phyloP scores from a whole-genome alignment of 768 basidiomycete genomes.

The Xanthoconium purpureum region DNA sequence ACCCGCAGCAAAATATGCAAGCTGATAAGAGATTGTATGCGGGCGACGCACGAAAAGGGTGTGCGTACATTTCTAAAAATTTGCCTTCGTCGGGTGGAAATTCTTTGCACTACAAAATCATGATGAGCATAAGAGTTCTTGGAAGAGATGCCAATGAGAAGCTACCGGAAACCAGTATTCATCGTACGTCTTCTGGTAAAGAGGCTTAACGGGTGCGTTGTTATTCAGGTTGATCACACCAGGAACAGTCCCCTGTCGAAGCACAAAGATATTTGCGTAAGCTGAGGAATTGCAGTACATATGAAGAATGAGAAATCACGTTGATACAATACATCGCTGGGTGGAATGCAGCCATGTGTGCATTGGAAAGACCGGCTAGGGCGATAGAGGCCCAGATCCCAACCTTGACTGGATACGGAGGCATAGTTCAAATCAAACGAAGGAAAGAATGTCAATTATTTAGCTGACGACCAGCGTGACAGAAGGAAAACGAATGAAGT shows the following conservation, averaged over 20 bases:
- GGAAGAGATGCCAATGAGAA: background rate
- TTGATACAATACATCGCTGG: conserved; percentile 2
- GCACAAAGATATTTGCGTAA: conserved; percentile 11
- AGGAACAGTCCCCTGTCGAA: conserved; percentile 1
- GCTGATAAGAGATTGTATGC: background rate
- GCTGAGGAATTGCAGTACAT: background rate
- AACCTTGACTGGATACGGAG: background rate
- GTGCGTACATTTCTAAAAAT: conserved; percentile 11
- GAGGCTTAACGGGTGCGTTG: background rate
- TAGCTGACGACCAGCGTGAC: conserved; percentile 9
- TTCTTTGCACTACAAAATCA: background rate
- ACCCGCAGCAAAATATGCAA: background rate
- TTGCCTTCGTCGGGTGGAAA: background rate
- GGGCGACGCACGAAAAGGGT: background rate
- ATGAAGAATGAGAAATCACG: background rate
- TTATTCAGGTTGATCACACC: background rate
- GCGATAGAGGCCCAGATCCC: conserved; percentile 8
- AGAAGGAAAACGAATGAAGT: background rate
- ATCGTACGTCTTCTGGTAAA: background rate
- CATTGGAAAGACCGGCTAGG: conserved; percentile 11
- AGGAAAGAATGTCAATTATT: background rate
- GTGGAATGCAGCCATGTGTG: background rate
- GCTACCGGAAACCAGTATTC: conserved; percentile 1
- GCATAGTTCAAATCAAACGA: background rate
- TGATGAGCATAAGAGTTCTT: background rate